These are phyloP conservation scores for Pharus latifolius DNA, from an alignment of 176 grass and related monocot genomes.

Conservation along the genomic window DNA sequence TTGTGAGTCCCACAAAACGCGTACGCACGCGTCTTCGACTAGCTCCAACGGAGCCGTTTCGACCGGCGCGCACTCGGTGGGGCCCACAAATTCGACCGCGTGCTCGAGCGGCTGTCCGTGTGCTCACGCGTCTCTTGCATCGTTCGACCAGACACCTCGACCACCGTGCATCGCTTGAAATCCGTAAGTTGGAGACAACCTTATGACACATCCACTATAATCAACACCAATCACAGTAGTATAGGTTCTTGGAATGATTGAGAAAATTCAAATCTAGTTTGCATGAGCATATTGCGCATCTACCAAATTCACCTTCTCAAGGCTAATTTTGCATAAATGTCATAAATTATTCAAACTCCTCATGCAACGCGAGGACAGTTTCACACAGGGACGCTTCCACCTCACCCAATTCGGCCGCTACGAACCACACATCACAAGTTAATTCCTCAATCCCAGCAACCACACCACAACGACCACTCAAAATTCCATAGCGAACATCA, in stretches of 20 bases:
- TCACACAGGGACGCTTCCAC: background rate
- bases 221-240: background rate
- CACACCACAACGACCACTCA: background rate
- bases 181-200: too few species aligned
- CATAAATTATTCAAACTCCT: background rate
- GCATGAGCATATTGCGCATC: background rate
- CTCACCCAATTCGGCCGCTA: background rate
- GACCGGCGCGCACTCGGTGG: too few species aligned
- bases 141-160: too few species aligned
- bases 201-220: background rate
- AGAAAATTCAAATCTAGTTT: background rate
- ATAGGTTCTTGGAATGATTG: background rate
- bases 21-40: too few species aligned
- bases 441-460: background rate
- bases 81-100: too few species aligned
- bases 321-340: background rate
- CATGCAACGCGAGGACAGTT: background rate
- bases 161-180: too few species aligned
- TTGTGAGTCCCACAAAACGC: too few species aligned
- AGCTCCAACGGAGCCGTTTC: too few species aligned
- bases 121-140: too few species aligned
- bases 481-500: background rate
- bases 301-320: constrained; percentile 13
- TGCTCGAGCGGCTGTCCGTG: too few species aligned
- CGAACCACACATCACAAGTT: background rate